phyloP scores from a whole-genome alignment of 139 green algal species.

The Volvox africanus region DNA sequence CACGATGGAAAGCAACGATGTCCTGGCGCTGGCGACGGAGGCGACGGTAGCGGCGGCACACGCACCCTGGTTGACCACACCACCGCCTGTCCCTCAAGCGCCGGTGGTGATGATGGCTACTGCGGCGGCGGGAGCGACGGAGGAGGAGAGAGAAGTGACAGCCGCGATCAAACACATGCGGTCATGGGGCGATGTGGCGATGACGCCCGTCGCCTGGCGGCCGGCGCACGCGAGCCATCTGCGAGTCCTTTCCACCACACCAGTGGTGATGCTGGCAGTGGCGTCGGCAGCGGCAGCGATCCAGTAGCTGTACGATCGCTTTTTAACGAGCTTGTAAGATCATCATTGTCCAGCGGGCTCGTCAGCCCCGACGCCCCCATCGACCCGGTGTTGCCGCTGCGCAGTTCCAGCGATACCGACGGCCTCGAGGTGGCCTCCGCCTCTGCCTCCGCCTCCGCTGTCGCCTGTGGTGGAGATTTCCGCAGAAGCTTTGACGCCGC shows the following conservation, averaged over 20 bases:
- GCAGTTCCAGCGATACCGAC: not conserved
- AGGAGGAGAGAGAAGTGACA: not conserved
- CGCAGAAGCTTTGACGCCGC: too few relatives aligned
- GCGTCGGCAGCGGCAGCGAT: not conserved
- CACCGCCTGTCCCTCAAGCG: too few relatives aligned
- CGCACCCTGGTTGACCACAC: too few relatives aligned
- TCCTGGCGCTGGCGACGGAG: not conserved
- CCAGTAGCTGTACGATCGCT: not conserved
- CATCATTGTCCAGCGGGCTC: not conserved
- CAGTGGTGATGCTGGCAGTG: too few relatives aligned
- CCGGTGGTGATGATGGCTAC: too few relatives aligned
- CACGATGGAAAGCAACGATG: too few relatives aligned
- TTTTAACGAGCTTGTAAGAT: not conserved
- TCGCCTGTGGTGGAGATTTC: too few relatives aligned
- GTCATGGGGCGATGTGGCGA: not conserved
- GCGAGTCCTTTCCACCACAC: too few relatives aligned
- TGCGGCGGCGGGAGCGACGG: too few relatives aligned
- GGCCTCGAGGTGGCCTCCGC: not conserved
- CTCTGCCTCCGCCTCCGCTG: not conserved
- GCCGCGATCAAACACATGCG: too few relatives aligned
- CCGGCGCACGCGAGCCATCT: not conserved
- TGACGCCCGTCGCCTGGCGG: not conserved
- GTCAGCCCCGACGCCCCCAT: too few relatives aligned
- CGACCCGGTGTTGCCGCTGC: not conserved
- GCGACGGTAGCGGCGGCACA: not conserved